These are phyloP conservation scores for Kurtzmaniella cleridarum DNA, from an alignment of 805 yeast genomes.

Conservation along the genomic window DNA sequence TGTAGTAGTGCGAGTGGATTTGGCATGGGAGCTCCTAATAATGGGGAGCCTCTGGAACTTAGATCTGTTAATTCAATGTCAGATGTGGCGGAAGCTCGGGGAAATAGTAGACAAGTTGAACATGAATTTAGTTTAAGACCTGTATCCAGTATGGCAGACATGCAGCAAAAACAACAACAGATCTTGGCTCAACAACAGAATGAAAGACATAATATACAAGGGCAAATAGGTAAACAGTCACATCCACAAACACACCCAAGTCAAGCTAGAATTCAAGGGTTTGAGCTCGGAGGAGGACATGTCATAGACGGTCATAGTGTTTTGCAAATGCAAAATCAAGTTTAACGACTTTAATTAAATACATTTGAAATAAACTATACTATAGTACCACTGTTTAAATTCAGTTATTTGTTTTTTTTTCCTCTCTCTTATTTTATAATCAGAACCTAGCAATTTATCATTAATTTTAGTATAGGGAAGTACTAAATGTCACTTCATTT, in stretches of 20 bases:
- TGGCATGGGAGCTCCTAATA: slow-evolving; percentile 1
- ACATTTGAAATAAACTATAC: background rate
- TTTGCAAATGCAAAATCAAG: slow-evolving; percentile 1
- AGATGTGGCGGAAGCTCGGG: slow-evolving; percentile 15
- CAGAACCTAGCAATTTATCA: too few species aligned
- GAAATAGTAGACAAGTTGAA: slow-evolving; percentile 3
- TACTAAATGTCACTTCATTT: too few species aligned
- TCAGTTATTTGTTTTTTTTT: too few species aligned
- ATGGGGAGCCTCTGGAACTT: slow-evolving; percentile 10
- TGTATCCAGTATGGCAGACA: slow-evolving; percentile 29
- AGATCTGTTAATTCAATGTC: slow-evolving; percentile 25
- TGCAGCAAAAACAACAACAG: slow-evolving; percentile 15
- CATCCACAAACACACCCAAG: too few species aligned
- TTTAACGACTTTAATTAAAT: background rate
- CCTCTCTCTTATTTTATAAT: too few species aligned
- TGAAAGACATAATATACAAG: background rate
- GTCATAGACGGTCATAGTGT: background rate
- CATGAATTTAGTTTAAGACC: slow-evolving; percentile 13
- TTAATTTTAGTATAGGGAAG: too few species aligned
- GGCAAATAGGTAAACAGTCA: background rate
- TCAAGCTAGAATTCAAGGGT: background rate
- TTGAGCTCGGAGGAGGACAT: background rate
- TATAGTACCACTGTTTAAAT: too few species aligned
- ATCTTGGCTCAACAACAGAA: background rate
- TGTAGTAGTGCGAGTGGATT: too few species aligned